Evolutionary conservation across 805 yeast genomes (phyloP), one percentile per base, ranked within the genome.

Genomic region (Grigorovia humatica): DNA sequence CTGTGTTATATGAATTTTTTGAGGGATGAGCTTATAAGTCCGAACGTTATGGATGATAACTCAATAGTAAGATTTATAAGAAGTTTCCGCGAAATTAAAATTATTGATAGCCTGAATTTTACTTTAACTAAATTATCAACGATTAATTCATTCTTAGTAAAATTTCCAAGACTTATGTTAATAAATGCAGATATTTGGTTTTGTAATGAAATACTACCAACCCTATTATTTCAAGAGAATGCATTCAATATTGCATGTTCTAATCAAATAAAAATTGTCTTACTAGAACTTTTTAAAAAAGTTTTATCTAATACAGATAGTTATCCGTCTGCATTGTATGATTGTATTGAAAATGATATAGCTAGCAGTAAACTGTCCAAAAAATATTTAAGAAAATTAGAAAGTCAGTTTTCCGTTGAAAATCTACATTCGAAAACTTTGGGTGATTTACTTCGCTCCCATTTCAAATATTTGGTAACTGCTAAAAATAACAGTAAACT

Each of bases 231-330:
- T 2, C 59, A 59, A 15, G 61, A 58, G 15, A 59, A 59, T 18
- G 29, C 47, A 1, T 52, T 52, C 41, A 54, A 62, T 9, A 46
- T 57, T n/a, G 59, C 57, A 20, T 54, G 57, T 40, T 44, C 54
- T 4, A 49, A 57, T 5, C 57, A 59, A 4, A 57, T 61, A 2
- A 57, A 58, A 9, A 51, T 59, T 1, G 51, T 61, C 5, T 44
- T 64, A 7, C 51, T 65, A 8, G 68, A 62, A 32, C 47, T 64
- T 17, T 50, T 64, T 29, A 64, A 63, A 46, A 55, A 54, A 48
- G 55, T 57, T 29, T 35, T 62, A 9, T 60, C 56, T 20, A 48
- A 38, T 9, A 18, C 27, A 6, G 52, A 50, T 2, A 54, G 51
- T 23, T 20, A n/a, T 17, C 27, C 18, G 4, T 47, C 48, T 4